Conservation (phyloP, 768 basidiomycete genomes). For the Leccinum sublutescens region DNA sequence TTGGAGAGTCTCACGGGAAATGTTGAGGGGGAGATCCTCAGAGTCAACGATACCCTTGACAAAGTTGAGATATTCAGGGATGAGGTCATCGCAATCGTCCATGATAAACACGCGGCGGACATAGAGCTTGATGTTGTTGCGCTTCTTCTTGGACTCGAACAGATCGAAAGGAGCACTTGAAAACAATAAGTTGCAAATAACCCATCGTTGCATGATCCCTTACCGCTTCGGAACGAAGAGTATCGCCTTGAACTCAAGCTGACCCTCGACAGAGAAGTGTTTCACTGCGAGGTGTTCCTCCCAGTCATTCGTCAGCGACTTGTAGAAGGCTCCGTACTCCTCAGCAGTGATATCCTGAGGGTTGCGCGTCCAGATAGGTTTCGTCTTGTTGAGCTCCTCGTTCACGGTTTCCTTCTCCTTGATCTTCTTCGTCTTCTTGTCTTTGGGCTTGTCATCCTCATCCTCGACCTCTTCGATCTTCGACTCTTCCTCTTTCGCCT, state of each 20-base stretch:
- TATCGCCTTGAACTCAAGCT: constrained; percentile 99
- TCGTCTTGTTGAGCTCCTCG: constrained; percentile 99
- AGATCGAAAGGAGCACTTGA: constrained; percentile 94
- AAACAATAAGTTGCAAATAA: neutral
- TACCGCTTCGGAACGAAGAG: constrained; percentile 96
- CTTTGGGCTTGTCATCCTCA: constrained; percentile 79
- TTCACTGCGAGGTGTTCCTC: constrained; percentile 99
- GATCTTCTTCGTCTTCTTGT: constrained; percentile 93
- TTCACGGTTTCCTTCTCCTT: constrained; percentile 85
- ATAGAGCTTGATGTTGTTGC: constrained; percentile 99
- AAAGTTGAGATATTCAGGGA: constrained; percentile 99
- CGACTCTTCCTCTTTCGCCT: constrained; percentile 65
- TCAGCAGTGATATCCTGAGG: constrained; percentile 90
- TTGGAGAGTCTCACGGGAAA: constrained; percentile 99
- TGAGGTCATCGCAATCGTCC: constrained; percentile 99
- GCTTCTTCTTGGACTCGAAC: constrained; percentile 99
- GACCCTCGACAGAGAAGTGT: constrained; percentile 99
- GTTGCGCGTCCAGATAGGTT: constrained; percentile 99
- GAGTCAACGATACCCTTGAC: constrained; percentile 99
- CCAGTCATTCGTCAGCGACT: constrained; percentile 99
- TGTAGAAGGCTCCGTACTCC: constrained; percentile 97
- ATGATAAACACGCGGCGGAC: constrained; percentile 99
- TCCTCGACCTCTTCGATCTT: constrained; percentile 85
- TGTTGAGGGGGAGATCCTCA: constrained; percentile 99
- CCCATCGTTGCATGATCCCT: constrained; percentile 21